Evolutionary conservation across 192 early-diverging fungal species (phyloP), one percentile per base, ranked within the genome.

Genomic region (Podochytrium sp.): DNA sequence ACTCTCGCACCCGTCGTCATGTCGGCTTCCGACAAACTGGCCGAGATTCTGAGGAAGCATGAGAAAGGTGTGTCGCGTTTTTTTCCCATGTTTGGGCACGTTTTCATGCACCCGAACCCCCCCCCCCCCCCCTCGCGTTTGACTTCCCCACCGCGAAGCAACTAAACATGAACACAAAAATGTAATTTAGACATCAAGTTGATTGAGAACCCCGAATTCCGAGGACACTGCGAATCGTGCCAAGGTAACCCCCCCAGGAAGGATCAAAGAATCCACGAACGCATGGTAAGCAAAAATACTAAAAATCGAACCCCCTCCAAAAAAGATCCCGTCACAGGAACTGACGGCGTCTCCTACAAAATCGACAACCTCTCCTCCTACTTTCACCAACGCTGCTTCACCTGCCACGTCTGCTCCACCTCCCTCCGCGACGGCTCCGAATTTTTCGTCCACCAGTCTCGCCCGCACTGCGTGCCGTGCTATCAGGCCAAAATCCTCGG

Each of bases 261-360:
- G 43, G 41, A 16, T 66, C 38, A n/a, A 34, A 66, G 30, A 37
- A 35, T 63, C 29, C 27, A 20, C 23, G 14, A 32, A 57, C 23
- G 7, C 56, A 14, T 10, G 7, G 7, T 47, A 47, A 7, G 10
- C 43, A 47, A 47, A 47, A 7, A 47, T 20, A 47, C 20, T 47
- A 47, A 7, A 47, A 47, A 7, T 12, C 43, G 23, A 57, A 57
- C 56, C 12, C 6, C 7, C 32, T 16, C 23, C 23, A 10, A 7
- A 57, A 57, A 7, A 72, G 72, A 74, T 27, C 60, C 72, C 14
- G 72, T 74, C 6, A 32, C 64, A 25, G 72, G 72, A 10, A 16
- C 38, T 7, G 72, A 74, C 42, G 72, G 72, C 10, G 60, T 74
- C 7, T 74, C 72, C 5, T 74, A 74, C 60, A 74, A 74, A 39